These are phyloP conservation scores for Thecamonas trahens DNA, from an alignment of 78 protist species.

Conservation along the genomic window DNA sequence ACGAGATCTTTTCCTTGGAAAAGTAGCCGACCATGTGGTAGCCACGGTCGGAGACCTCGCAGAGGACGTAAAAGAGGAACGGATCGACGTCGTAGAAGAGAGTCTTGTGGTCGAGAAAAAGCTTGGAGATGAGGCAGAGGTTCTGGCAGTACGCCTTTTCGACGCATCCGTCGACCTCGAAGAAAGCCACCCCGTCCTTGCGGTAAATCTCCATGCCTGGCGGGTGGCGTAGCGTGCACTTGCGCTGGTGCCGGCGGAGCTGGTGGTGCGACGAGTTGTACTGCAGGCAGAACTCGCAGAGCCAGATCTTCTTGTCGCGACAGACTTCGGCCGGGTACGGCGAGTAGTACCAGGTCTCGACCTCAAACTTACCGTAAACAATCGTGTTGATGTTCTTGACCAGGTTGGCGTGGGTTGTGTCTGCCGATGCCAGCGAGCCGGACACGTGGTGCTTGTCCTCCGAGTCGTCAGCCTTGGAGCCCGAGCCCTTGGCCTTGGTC, in stretches of 20 bases:
- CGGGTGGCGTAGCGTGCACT: conserved; percentile 40
- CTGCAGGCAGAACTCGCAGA: conserved; percentile 62
- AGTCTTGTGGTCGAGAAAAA: conserved; percentile 95
- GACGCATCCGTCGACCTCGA: too few species aligned
- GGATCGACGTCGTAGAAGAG: conserved; percentile 90
- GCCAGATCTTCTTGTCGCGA: conserved; percentile 45
- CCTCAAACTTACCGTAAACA: too few species aligned
- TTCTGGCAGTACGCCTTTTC: conserved; percentile 80
- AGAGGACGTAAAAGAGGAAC: conserved; percentile 88
- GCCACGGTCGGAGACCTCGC: conserved; percentile 75
- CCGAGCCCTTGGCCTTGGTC: too few species aligned
- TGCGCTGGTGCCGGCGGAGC: conserved; percentile 7
- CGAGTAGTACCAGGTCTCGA: conserved; percentile 86
- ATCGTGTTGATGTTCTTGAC: too few species aligned
- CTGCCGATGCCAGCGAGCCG: too few species aligned
- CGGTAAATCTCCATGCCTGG: conserved; percentile 59
- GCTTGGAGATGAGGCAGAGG: conserved; percentile 87
- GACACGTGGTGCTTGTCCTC: too few species aligned
- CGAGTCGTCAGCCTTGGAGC: too few species aligned
- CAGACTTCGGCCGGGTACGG: conserved; percentile 83
- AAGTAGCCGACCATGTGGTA: conserved; percentile 92
- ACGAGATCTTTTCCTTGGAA: conserved; percentile 79
- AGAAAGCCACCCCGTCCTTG: conserved; percentile 65
- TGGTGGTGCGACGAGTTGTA: conserved; percentile 10
- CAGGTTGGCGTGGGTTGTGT: too few species aligned